phyloP scores from a whole-genome alignment of 2,329 filamentous ascomycete species.

The Neopestalotiopsis clavispora region DNA sequence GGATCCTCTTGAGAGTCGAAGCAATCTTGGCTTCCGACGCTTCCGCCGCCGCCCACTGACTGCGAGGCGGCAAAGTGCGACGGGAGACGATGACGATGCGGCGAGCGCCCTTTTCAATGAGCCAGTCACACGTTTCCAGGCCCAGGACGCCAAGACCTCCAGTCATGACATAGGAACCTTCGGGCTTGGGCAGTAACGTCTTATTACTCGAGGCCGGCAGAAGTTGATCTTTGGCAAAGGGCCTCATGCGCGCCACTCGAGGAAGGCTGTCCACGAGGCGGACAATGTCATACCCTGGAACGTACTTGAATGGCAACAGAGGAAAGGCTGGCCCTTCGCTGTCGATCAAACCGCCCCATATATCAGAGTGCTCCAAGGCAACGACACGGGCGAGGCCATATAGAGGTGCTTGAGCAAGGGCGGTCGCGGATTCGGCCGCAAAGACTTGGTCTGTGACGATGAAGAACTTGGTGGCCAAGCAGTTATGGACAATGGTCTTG shows the following conservation, averaged over 20 bases:
- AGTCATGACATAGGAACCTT: slow-evolving; percentile 49
- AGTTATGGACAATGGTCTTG: slow-evolving; percentile 11
- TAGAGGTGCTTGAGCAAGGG: slow-evolving; percentile 40
- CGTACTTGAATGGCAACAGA: slow-evolving; percentile 41
- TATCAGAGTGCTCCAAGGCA: slow-evolving; percentile 41
- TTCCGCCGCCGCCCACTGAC: slow-evolving; percentile 27
- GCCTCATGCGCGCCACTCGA: slow-evolving; percentile 28
- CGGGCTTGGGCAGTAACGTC: slow-evolving; percentile 28
- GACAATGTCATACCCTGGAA: slow-evolving; percentile 41
- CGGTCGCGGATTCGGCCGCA: slow-evolving; percentile 31
- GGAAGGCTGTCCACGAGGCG: slow-evolving; percentile 43
- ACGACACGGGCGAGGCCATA: slow-evolving; percentile 43
- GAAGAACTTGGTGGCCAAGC: slow-evolving; percentile 24
- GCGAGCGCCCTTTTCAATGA: slow-evolving; percentile 45
- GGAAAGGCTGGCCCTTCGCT: slow-evolving; percentile 37
- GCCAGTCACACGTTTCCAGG: slow-evolving; percentile 39
- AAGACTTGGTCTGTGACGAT: slow-evolving; percentile 33
- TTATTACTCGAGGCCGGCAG: background rate
- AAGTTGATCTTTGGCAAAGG: slow-evolving; percentile 1
- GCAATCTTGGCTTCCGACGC: slow-evolving; percentile 19
- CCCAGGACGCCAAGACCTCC: slow-evolving; percentile 44
- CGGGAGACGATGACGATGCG: slow-evolving; percentile 46
- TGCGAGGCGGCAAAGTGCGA: slow-evolving; percentile 39
- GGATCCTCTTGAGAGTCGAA: slow-evolving; percentile 30
- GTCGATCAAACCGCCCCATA: slow-evolving; percentile 41